Percentiles rank a stretch among this genome's conserved stretches.
Evolutionary conservation across 2,329 filamentous ascomycete species (phyloP).

Genomic region (Ophiostoma montium): DNA sequence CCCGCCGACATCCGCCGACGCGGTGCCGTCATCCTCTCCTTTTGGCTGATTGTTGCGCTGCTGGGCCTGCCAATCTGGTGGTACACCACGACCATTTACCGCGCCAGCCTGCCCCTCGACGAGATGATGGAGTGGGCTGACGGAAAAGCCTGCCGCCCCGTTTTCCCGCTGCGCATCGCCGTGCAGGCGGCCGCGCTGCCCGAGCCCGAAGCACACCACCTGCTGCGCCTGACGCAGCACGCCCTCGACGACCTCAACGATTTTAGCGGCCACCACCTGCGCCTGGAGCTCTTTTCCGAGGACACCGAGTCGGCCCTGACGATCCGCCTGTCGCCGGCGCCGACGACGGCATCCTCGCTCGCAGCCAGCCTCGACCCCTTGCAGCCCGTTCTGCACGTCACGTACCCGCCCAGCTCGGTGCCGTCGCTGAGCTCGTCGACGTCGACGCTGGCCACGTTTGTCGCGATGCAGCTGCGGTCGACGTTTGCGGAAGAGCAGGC

Average conservation of each 20-base stretch:
- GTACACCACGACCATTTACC: conserved; percentile 83
- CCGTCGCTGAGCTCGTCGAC: conserved; percentile 54
- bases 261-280: conserved; percentile 71
- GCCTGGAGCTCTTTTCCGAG: conserved; percentile 40
- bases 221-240: conserved; percentile 71
- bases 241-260: conserved; percentile 77
- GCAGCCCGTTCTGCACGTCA: conserved; percentile 58
- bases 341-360: conserved; percentile 37
- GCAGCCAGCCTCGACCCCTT: conserved; percentile 51
- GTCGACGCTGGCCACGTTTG: conserved; percentile 60
- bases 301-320: conserved; percentile 36
- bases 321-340: conserved; percentile 54
- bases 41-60: conserved; percentile 75
- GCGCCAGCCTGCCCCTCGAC: conserved; percentile 67
- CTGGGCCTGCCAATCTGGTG: conserved; percentile 92
- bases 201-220: conserved; percentile 52
- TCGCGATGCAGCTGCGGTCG: conserved; percentile 62
- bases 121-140: conserved; percentile 88
- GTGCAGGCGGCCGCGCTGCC: conserved; percentile 56
- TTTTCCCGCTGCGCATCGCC: conserved; percentile 73
- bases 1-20: conserved; percentile 54
- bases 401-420: conserved; percentile 56
- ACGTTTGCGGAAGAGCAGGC: conserved; percentile 82
- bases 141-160: conserved; percentile 79
- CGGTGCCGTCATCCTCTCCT: conserved; percentile 65